A percentile compares a stretch with the other conserved stretches of the same genome.
Conservation (phyloP, 257 asterid genomes). For the Phtheirospermum japonicum region DNA sequence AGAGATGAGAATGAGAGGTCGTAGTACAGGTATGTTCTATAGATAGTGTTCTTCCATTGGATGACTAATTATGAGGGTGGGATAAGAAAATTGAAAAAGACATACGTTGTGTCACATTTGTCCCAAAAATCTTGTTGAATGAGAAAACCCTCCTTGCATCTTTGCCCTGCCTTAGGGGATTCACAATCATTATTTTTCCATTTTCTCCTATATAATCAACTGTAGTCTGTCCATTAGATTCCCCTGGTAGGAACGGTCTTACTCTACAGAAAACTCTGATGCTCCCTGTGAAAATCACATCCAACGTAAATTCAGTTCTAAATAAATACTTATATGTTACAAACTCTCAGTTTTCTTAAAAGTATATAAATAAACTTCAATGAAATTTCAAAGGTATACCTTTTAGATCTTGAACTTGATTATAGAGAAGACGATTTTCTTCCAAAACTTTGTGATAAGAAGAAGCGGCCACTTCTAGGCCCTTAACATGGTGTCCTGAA, state of each 20-base stretch:
- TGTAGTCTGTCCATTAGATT: conserved; percentile 56
- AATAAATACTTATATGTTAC: conserved; percentile 13
- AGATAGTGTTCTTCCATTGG: neutral
- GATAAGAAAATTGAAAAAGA: conserved; percentile 23
- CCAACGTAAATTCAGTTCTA: neutral
- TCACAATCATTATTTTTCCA: conserved; percentile 83
- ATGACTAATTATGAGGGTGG: conserved; percentile 3
- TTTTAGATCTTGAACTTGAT: conserved; percentile 93
- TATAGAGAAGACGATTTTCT: conserved; percentile 81
- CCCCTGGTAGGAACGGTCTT: conserved; percentile 68
- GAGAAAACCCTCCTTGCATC: conserved; percentile 78
- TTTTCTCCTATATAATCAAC: conserved; percentile 91
- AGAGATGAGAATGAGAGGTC: conserved; percentile 23
- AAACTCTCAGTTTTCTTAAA: conserved; percentile 13
- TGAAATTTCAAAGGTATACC: conserved; percentile 40
- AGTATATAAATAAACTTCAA: neutral
- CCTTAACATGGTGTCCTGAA: conserved; percentile 69
- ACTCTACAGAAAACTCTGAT: conserved; percentile 89
- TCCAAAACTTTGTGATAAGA: conserved; percentile 82
- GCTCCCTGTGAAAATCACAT: conserved; percentile 47
- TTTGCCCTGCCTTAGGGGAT: conserved; percentile 78
- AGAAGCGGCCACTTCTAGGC: conserved; percentile 63
- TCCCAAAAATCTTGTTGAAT: conserved; percentile 75
- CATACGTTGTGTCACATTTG: conserved; percentile 75
- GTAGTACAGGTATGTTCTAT: conserved; percentile 7